Conservation (phyloP, 108 stramenopile species). For the Discostella pseudostelligera region DNA sequence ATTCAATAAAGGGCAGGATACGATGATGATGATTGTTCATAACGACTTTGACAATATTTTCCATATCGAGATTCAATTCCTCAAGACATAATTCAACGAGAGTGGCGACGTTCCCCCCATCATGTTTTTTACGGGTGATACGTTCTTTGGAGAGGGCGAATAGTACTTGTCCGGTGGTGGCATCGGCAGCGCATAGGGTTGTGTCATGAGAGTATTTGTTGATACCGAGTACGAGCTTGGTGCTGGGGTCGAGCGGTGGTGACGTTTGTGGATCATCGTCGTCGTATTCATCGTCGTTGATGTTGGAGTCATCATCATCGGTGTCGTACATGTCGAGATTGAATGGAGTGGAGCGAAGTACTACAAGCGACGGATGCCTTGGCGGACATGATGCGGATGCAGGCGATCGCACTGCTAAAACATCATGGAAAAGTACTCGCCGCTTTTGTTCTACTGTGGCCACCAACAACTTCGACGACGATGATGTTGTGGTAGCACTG, state of each 20-base stretch:
- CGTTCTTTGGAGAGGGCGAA: conserved; percentile 92
- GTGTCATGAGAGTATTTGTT: conserved; percentile 95
- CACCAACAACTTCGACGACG: too few relatives aligned
- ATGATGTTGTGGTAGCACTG: too few relatives aligned
- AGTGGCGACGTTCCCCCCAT: conserved; percentile 81
- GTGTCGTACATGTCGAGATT: conserved; percentile 66
- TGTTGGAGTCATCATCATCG: conserved; percentile 34
- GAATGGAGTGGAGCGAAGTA: conserved; percentile 67
- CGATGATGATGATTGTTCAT: conserved; percentile 95
- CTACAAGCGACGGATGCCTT: too few relatives aligned
- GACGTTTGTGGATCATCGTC: conserved; percentile 5
- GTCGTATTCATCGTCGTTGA: conserved; percentile 20
- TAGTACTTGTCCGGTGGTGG: conserved; percentile 73
- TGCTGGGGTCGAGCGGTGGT: conserved; percentile 31
- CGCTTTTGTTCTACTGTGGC: too few relatives aligned
- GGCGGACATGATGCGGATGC: too few relatives aligned
- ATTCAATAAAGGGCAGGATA: conserved; percentile 74
- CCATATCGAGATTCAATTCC: conserved; percentile 68
- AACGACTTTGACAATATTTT: conserved; percentile 78
- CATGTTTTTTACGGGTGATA: conserved; percentile 81
- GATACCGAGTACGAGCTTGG: conserved; percentile 81
- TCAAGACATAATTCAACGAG: conserved; percentile 83
- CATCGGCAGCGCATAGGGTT: conserved; percentile 79
- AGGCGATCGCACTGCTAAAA: too few relatives aligned
- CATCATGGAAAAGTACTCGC: too few relatives aligned